Evolutionary conservation across 106 monocot species (phyloP).

Genomic region (Dactylorhiza incarnata): DNA sequence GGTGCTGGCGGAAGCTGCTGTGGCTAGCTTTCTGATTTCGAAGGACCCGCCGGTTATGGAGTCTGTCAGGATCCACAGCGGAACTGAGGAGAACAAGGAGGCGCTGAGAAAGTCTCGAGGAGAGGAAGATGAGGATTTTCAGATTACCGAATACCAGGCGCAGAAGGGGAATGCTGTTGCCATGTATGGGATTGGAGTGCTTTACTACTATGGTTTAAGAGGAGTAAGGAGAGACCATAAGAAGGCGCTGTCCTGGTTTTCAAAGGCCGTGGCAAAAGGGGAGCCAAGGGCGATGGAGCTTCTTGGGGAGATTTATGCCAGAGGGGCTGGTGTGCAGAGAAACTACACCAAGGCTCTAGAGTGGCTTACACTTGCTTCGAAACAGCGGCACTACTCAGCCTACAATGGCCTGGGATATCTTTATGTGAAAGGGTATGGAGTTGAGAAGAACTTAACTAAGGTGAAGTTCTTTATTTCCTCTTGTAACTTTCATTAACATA

Average conservation of each 20-base stretch:
- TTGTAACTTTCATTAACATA: neutral
- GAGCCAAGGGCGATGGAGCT: conserved; percentile 75
- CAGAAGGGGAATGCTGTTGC: conserved; percentile 55
- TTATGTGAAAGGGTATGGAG: conserved; percentile 93
- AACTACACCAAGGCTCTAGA: conserved; percentile 79
- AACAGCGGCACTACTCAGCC: conserved; percentile 63
- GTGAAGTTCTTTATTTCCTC: conserved; percentile 21
- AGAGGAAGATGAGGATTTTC: conserved; percentile 88
- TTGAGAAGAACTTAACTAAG: conserved; percentile 77
- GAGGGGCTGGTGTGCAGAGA: conserved; percentile 85
- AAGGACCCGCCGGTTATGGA: conserved; percentile 80
- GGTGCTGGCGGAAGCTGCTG: conserved; percentile 82
- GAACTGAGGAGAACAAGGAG: conserved; percentile 86
- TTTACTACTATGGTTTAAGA: conserved; percentile 85
- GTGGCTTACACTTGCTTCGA: conserved; percentile 69
- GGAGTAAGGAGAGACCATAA: conserved; percentile 63
- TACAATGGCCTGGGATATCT: conserved; percentile 94
- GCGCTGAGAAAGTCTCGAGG: conserved; percentile 71
- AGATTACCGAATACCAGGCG: conserved; percentile 89
- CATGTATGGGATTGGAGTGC: conserved; percentile 68
- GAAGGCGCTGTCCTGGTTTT: conserved; percentile 74
- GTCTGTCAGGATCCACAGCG: conserved; percentile 64
- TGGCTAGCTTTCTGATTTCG: conserved; percentile 80
- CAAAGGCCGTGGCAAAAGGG: conserved; percentile 75
- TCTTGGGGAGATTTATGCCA: conserved; percentile 90